Percentiles rank a stretch among this genome's conserved stretches.
Conservation (phyloP, 2,329 filamentous ascomycete species). For the Aureobasidium namibiae region DNA sequence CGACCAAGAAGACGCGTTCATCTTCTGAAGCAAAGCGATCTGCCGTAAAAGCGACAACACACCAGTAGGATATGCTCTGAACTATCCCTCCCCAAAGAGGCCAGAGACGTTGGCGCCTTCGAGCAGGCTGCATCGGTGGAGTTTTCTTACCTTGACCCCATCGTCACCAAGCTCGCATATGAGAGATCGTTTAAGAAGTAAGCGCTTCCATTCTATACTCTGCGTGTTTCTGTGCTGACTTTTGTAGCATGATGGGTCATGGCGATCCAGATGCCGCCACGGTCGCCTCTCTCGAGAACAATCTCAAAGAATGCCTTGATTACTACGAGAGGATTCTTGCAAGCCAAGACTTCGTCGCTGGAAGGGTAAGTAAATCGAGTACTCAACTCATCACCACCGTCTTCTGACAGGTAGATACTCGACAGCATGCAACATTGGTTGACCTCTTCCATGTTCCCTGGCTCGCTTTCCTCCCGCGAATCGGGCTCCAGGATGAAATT, state of each 20-base stretch:
- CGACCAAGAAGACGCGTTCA: too few relatives aligned
- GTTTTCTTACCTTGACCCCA: constrained; percentile 8
- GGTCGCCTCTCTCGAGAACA: neutral
- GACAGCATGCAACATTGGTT: neutral
- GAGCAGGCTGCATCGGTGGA: constrained; percentile 6
- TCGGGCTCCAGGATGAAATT: neutral
- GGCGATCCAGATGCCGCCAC: neutral
- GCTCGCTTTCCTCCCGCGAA: neutral
- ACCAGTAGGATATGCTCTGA: too few relatives aligned
- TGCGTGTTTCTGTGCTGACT: neutral
- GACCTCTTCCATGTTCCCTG: constrained; percentile 12
- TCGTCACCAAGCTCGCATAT: neutral
- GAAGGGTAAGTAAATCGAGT: neutral
- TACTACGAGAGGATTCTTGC: constrained; percentile 7
- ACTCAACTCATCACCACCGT: too few relatives aligned
- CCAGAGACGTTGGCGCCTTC: neutral
- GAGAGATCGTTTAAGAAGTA: constrained; percentile 11
- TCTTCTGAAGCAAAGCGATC: too few relatives aligned
- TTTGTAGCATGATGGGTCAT: neutral
- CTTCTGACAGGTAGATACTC: neutral
- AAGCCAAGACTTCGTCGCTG: neutral
- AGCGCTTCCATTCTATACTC: neutral
- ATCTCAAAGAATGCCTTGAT: neutral
- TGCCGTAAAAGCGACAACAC: too few relatives aligned
- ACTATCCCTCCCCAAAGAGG: neutral